Percentiles rank a stretch among this genome's conserved stretches.
Conservation (phyloP, 139 green algal genomes). For the Raphidocelis subcapitata region DNA sequence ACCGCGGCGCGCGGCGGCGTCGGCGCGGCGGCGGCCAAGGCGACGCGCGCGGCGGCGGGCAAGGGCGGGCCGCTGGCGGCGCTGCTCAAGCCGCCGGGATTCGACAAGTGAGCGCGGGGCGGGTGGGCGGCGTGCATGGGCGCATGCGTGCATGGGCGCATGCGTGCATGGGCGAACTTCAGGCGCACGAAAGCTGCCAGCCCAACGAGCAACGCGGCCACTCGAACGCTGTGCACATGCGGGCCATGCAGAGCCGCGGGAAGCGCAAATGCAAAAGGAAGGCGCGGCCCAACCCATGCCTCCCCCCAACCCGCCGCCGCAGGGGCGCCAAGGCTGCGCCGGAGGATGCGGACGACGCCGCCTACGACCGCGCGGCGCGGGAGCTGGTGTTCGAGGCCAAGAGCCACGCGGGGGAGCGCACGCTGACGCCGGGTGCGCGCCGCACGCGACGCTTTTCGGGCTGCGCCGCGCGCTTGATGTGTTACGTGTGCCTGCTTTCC, state of each 20-base stretch:
- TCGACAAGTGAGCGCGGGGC: constrained; percentile 38
- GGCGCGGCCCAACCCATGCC: no score
- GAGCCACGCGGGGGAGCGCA: constrained; percentile 56
- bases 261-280: no score
- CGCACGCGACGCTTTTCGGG: no score
- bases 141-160: background rate
- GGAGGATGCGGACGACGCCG: constrained; percentile 52
- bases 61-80: constrained; percentile 13
- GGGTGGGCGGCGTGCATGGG: background rate
- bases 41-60: no score
- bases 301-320: background rate
- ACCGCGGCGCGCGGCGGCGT: no score
- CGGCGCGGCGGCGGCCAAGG: no score
- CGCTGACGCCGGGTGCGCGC: constrained; percentile 33
- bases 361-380: constrained; percentile 66
- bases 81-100: constrained; percentile 38
- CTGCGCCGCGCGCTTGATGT: no score
- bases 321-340: constrained; percentile 46
- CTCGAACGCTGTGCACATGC: no score
- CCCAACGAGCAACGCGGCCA: no score
- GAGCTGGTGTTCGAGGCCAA: constrained; percentile 78
- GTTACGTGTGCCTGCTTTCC: no score
- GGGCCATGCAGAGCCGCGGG: no score
- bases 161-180: background rate
- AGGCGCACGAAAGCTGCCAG: no score